Percentiles rank a stretch among this genome's conserved stretches.
These are phyloP conservation scores for Alternaria solani DNA, from an alignment of 2,329 filamentous ascomycete genomes.

Conservation along the genomic window DNA sequence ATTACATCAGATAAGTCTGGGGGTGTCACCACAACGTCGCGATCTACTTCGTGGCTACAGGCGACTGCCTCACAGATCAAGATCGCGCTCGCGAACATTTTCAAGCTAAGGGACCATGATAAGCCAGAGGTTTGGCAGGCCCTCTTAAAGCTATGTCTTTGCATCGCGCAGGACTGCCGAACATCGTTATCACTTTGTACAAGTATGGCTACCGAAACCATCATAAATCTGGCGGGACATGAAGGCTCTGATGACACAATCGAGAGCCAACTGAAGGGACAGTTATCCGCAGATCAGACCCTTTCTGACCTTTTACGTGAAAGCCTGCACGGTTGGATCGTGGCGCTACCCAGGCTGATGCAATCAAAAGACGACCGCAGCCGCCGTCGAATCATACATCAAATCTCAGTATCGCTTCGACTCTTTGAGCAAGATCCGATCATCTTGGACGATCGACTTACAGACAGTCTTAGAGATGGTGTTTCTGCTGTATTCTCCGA, in stretches of 20 bases:
- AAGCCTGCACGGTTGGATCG: conserved; percentile 81
- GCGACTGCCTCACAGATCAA: conserved; percentile 84
- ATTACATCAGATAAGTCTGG: conserved; percentile 14
- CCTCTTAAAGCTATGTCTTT: conserved; percentile 75
- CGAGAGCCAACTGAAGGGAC: conserved; percentile 61
- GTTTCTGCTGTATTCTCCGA: conserved; percentile 62
- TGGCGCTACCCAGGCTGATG: conserved; percentile 81
- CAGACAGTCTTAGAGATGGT: conserved; percentile 76
- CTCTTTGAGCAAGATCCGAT: conserved; percentile 70
- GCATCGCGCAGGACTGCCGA: conserved; percentile 80
- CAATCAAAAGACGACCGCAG: conserved; percentile 81
- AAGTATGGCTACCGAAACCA: conserved; percentile 78
- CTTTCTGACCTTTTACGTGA: conserved; percentile 72
- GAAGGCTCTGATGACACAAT: conserved; percentile 56
- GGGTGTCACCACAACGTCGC: conserved; percentile 46
- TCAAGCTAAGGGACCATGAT: conserved; percentile 77
- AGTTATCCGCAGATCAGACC: conserved; percentile 69
- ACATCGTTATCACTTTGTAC: conserved; percentile 73
- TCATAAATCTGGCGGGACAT: conserved; percentile 69
- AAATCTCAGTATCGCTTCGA: conserved; percentile 77
- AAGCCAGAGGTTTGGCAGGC: conserved; percentile 72
- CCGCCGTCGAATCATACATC: conserved; percentile 75
- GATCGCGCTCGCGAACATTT: conserved; percentile 77
- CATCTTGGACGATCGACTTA: conserved; percentile 72
- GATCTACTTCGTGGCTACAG: conserved; percentile 72